Evolutionary conservation across 768 basidiomycete species (phyloP).

Genomic region (Fomitopsis serialis): DNA sequence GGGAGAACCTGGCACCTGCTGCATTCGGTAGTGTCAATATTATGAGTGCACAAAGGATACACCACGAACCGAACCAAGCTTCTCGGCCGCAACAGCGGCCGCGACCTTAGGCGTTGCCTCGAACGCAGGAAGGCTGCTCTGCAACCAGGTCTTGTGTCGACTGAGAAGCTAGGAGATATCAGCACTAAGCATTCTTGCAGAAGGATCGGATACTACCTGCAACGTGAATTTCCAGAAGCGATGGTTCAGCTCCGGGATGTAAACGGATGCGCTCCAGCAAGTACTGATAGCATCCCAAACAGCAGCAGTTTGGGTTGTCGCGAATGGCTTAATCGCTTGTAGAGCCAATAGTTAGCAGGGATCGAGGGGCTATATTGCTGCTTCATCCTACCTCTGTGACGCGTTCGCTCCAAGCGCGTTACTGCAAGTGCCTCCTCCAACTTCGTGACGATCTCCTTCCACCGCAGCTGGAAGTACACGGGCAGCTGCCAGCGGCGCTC

Average conservation of each 20-base stretch:
- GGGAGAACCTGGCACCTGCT: slow-evolving; percentile 19
- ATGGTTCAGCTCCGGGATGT: slow-evolving; percentile 73
- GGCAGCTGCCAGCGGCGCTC: slow-evolving; percentile 91
- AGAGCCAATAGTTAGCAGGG: not conserved
- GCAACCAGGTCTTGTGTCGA: slow-evolving; percentile 78
- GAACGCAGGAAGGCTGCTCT: slow-evolving; percentile 40
- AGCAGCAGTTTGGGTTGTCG: slow-evolving; percentile 59
- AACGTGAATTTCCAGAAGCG: slow-evolving; percentile 90
- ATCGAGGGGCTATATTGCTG: not conserved
- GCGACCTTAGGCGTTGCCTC: slow-evolving; percentile 33
- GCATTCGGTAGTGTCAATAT: not conserved
- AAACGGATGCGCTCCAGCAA: slow-evolving; percentile 87
- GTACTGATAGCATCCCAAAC: slow-evolving; percentile 68
- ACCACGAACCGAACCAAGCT: slow-evolving; percentile 20
- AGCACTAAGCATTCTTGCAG: not conserved
- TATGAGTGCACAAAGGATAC: not conserved
- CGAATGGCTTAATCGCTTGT: slow-evolving; percentile 33
- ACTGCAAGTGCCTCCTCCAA: slow-evolving; percentile 64
- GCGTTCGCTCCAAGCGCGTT: slow-evolving; percentile 35
- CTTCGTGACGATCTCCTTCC: slow-evolving; percentile 85
- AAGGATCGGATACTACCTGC: slow-evolving; percentile 50
- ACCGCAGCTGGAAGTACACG: slow-evolving; percentile 93
- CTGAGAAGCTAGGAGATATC: slow-evolving; percentile 57
- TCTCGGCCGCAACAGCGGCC: slow-evolving; percentile 29
- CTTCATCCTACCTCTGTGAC: slow-evolving; percentile 34